A percentile compares a stretch with the other conserved stretches of the same genome.
Evolutionary conservation across 116 monocot genomes (phyloP).

Genomic region (Papilionanthe hybrid): DNA sequence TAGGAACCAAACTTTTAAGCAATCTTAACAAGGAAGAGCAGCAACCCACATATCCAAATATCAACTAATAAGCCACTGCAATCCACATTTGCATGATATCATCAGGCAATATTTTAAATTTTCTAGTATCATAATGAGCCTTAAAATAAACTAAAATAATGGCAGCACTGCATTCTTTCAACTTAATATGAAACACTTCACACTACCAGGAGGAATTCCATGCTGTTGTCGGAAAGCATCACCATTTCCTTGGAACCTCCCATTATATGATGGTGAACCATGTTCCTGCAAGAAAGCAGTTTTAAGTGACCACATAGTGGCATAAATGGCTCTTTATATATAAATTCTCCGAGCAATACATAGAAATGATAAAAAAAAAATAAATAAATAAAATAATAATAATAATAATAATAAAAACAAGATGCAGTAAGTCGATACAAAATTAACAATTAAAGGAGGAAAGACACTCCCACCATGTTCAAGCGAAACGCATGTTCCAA

Average conservation of each 20-base stretch:
- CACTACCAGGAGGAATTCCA: constrained; percentile 42
- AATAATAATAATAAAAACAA: too few species aligned
- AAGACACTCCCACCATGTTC: constrained; percentile 27
- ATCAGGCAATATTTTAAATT: background rate
- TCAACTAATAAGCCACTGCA: background rate
- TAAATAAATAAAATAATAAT: too few species aligned
- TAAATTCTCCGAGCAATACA: background rate
- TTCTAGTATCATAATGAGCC: background rate
- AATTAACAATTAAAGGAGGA: background rate
- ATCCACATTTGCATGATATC: background rate
- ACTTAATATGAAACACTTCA: background rate
- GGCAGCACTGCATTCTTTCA: background rate
- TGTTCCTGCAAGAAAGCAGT: constrained; percentile 20
- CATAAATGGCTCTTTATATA: background rate
- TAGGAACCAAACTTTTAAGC: background rate
- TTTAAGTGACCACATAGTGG: background rate
- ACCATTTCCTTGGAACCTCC: constrained; percentile 26
- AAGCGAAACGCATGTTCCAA: constrained; percentile 59
- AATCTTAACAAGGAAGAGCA: background rate
- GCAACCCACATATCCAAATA: background rate
- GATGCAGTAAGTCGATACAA: background rate
- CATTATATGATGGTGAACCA: constrained; percentile 17
- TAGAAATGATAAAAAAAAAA: background rate
- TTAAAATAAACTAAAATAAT: background rate
- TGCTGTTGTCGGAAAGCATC: constrained; percentile 48